Percentiles rank a stretch among this genome's conserved stretches.
Conservation (phyloP, 2,329 filamentous ascomycete species). For the Emericellopsis cladophorae region DNA sequence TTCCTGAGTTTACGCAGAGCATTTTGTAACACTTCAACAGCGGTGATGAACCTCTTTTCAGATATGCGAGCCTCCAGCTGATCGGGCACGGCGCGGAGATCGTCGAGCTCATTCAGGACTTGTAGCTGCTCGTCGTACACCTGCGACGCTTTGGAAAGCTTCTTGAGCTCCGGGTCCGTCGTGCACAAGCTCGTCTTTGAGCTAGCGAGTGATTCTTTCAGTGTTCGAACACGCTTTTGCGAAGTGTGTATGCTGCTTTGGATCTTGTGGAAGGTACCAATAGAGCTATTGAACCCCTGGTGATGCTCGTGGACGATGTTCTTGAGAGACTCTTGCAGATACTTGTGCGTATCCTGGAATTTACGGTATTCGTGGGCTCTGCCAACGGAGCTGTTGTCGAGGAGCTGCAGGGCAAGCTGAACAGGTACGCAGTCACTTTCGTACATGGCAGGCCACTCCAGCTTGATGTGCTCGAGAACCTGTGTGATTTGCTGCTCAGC, state of each 20-base stretch:
- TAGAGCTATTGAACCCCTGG: slow-evolving; percentile 97
- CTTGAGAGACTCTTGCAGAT: slow-evolving; percentile 87
- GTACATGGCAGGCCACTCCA: slow-evolving; percentile 88
- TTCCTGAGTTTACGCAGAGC: slow-evolving; percentile 73
- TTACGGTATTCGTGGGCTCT: slow-evolving; percentile 77
- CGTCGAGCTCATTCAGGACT: slow-evolving; percentile 71
- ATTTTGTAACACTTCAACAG: slow-evolving; percentile 83
- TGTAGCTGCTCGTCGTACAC: slow-evolving; percentile 85
- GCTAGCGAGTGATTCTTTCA: slow-evolving; percentile 72
- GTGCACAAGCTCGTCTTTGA: slow-evolving; percentile 73
- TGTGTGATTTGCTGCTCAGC: slow-evolving; percentile 45
- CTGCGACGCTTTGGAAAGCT: slow-evolving; percentile 75
- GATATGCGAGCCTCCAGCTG: slow-evolving; percentile 89
- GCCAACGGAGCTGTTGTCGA: slow-evolving; percentile 88
- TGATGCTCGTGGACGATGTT: slow-evolving; percentile 97
- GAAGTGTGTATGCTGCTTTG: slow-evolving; percentile 84
- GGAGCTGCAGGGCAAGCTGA: slow-evolving; percentile 85
- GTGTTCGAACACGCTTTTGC: slow-evolving; percentile 67
- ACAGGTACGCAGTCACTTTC: slow-evolving; percentile 82
- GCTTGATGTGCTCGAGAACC: slow-evolving; percentile 71
- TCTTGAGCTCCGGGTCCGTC: slow-evolving; percentile 83
- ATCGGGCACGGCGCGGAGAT: slow-evolving; percentile 79
- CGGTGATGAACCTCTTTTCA: slow-evolving; percentile 87
- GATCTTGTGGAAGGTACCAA: slow-evolving; percentile 98
- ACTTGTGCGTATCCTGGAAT: slow-evolving; percentile 72